A percentile compares a stretch with the other conserved stretches of the same genome.
These are phyloP conservation scores for Parasarocladium wereldwijsianum DNA, from an alignment of 2,329 filamentous ascomycete species.

Conservation along the genomic window DNA sequence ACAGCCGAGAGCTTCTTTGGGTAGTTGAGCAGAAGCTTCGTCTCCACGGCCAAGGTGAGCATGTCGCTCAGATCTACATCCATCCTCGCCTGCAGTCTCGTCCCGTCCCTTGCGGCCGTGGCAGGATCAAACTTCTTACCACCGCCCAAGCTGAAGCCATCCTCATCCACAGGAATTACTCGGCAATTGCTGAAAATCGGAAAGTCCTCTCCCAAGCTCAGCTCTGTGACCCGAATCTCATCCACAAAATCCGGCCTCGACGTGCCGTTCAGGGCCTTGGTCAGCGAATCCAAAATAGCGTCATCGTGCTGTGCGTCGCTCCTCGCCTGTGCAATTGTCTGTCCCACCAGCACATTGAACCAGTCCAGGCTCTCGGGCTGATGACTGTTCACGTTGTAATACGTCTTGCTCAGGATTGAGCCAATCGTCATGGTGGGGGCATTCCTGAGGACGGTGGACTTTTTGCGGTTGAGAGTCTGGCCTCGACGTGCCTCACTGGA, in stretches of 20 bases:
- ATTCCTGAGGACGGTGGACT: constrained; percentile 58
- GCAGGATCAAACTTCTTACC: constrained; percentile 36
- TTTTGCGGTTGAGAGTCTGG: constrained; percentile 43
- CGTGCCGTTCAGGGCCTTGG: constrained; percentile 72
- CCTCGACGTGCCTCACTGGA: constrained; percentile 25
- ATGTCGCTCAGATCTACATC: constrained; percentile 95
- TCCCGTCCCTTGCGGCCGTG: constrained; percentile 44
- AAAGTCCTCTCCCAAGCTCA: constrained; percentile 90
- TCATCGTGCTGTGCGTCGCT: constrained; percentile 86
- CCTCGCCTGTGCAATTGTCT: constrained; percentile 90
- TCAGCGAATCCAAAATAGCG: constrained; percentile 74
- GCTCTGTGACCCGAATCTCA: constrained; percentile 84
- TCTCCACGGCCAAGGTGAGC: constrained; percentile 88
- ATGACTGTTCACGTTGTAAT: constrained; percentile 91
- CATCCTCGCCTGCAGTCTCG: constrained; percentile 82
- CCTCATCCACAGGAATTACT: constrained; percentile 80
- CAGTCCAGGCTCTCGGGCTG: constrained; percentile 95
- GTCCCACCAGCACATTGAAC: constrained; percentile 96
- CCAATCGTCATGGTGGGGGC: constrained; percentile 73
- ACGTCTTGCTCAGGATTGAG: constrained; percentile 90
- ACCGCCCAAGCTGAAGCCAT: constrained; percentile 44
- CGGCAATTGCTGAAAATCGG: constrained; percentile 98
- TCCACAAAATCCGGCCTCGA: constrained; percentile 83
- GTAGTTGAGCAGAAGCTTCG: constrained; percentile 86
- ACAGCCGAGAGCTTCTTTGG: constrained; percentile 81